A percentile compares a stretch with the other conserved stretches of the same genome.
Conservation (phyloP, 768 basidiomycete species). For the Russula vinacea region DNA sequence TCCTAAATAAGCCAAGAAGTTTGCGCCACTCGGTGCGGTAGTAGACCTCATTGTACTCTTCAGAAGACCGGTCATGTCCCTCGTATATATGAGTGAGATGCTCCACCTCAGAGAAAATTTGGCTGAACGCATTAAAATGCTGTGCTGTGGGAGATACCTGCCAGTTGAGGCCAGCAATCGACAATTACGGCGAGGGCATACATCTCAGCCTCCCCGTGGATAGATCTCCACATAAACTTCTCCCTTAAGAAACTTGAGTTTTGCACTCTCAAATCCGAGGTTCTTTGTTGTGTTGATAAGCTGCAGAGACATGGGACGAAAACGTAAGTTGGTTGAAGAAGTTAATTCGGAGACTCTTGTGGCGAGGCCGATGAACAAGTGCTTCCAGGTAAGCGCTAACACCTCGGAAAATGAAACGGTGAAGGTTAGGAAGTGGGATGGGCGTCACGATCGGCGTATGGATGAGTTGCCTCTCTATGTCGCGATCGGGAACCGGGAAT, state of each 20-base stretch:
- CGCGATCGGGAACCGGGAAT: neutral
- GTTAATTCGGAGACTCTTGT: neutral
- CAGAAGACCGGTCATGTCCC: too few relatives aligned
- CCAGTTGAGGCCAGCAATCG: neutral
- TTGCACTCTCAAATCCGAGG: neutral
- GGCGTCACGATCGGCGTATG: neutral
- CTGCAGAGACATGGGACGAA: neutral
- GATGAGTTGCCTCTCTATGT: neutral
- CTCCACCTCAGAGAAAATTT: neutral
- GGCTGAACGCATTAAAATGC: neutral
- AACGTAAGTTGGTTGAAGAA: neutral
- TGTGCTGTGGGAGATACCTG: neutral
- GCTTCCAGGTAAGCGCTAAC: neutral
- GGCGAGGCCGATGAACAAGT: neutral
- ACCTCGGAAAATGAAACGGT: neutral
- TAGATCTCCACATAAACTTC: too few relatives aligned
- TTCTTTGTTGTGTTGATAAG: neutral
- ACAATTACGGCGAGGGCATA: neutral
- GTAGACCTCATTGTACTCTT: neutral
- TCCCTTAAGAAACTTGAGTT: too few relatives aligned
- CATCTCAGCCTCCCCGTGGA: too few relatives aligned
- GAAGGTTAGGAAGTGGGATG: neutral
- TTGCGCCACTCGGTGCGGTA: neutral
- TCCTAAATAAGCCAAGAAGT: neutral
- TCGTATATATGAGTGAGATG: neutral